Conservation (phyloP, 2,329 filamentous ascomycete genomes). For the Hymenoscyphus fructigenus region DNA sequence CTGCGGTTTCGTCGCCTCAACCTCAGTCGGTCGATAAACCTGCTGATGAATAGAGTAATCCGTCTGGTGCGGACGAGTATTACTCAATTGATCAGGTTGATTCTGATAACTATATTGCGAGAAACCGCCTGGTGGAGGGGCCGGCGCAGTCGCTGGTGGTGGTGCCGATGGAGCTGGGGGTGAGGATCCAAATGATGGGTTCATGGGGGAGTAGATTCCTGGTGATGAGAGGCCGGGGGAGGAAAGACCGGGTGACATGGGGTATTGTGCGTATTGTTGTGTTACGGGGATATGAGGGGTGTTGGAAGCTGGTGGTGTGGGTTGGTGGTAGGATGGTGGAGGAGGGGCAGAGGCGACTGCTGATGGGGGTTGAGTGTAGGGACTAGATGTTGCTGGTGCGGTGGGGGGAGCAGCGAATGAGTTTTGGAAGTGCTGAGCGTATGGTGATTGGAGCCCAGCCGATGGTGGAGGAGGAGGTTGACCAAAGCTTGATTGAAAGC, state of each 20-base stretch:
- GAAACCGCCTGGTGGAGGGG: conserved; percentile 52
- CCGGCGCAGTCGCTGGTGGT: background rate
- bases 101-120: conserved; percentile 51
- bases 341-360: conserved; percentile 12
- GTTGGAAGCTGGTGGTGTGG: conserved; percentile 1
- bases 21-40: conserved; percentile 66
- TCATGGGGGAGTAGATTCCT: conserved; percentile 12
- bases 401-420: conserved; percentile 31
- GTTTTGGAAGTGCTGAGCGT: conserved; percentile 29
- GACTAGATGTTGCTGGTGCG: conserved; percentile 12
- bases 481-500: conserved; percentile 18
- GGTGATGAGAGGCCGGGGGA: conserved; percentile 27
- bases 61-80: conserved; percentile 37
- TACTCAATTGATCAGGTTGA: conserved; percentile 26
- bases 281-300: conserved; percentile 33
- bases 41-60: conserved; percentile 67
- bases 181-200: background rate
- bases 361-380: conserved; percentile 22
- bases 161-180: conserved; percentile 10
- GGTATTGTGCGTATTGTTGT: conserved; percentile 40
- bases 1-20: conserved; percentile 47
- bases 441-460: conserved; percentile 26
- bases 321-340: conserved; percentile 23
- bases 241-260: conserved; percentile 47
- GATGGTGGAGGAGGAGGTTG: conserved; percentile 15